Percentiles rank a stretch among this genome's conserved stretches.
These are phyloP conservation scores for Emydomyces testavorans DNA, from an alignment of 2,329 filamentous ascomycete species.

Conservation along the genomic window DNA sequence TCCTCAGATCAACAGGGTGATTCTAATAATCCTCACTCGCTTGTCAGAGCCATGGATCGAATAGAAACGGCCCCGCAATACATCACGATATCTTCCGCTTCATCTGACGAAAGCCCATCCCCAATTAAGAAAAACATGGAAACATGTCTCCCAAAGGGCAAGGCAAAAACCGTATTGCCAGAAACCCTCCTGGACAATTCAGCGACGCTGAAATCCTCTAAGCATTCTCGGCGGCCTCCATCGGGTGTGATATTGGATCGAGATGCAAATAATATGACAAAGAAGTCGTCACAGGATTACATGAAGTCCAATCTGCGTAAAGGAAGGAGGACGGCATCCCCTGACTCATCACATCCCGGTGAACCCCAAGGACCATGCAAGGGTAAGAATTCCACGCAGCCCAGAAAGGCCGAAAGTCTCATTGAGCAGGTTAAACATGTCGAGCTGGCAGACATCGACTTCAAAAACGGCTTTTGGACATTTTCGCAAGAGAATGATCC, in stretches of 20 bases:
- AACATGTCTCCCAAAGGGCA: background rate
- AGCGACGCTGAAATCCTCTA: background rate
- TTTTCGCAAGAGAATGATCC: background rate
- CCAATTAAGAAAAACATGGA: background rate
- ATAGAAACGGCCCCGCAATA: background rate
- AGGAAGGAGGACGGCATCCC: background rate
- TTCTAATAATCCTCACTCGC: conserved; percentile 5
- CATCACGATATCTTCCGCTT: conserved; percentile 6
- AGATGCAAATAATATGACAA: background rate
- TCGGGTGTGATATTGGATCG: background rate
- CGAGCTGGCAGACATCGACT: background rate
- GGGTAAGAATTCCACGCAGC: background rate
- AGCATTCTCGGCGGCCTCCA: background rate
- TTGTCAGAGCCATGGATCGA: conserved; percentile 8
- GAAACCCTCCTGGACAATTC: background rate
- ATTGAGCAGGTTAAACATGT: background rate
- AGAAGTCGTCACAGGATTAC: background rate
- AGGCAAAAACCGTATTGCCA: background rate
- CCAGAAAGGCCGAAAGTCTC: background rate
- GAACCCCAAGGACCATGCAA: background rate
- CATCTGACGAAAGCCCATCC: background rate
- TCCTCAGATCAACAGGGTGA: background rate
- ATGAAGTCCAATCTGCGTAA: background rate
- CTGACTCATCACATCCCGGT: background rate
- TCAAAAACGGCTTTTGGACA: conserved; percentile 11